Percentiles rank a stretch among this genome's conserved stretches.
These are phyloP conservation scores for Cucurbita pepo DNA, from an alignment of 306 rosid species.

Conservation along the genomic window DNA sequence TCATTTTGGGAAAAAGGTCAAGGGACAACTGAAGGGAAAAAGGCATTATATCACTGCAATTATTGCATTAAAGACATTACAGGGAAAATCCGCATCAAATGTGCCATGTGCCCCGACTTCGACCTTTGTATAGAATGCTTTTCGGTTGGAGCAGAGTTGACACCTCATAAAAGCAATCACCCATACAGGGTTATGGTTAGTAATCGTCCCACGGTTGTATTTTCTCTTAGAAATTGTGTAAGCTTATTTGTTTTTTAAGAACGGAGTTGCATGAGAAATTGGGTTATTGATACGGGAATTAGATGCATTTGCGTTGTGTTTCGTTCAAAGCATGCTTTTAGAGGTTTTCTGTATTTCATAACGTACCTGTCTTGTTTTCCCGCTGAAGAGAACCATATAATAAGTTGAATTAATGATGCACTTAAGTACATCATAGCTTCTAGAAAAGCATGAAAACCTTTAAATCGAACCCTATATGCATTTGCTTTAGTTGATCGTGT, in stretches of 20 bases:
- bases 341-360: background rate
- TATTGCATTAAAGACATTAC: slow-evolving; percentile 95
- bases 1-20: slow-evolving; percentile 39
- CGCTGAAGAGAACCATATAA: background rate
- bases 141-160: slow-evolving; percentile 92
- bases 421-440: background rate
- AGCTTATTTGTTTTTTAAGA: background rate
- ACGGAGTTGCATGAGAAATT: background rate
- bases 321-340: background rate
- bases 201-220: background rate
- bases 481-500: slow-evolving; percentile 4
- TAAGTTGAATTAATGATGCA: background rate
- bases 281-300: background rate
- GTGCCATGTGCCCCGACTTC: slow-evolving; percentile 84
- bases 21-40: slow-evolving; percentile 72
- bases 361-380: background rate
- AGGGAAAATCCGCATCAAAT: slow-evolving; percentile 87
- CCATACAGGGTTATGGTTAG: slow-evolving; percentile 91
- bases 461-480: background rate
- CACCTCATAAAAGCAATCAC: slow-evolving; percentile 82
- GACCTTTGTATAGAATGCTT: slow-evolving; percentile 92
- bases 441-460: background rate
- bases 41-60: slow-evolving; percentile 88
- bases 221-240: background rate
- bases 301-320: background rate